A percentile compares a stretch with the other conserved stretches of the same genome.
These are phyloP conservation scores for Claviceps paspali DNA, from an alignment of 2,329 filamentous ascomycete genomes.

Conservation along the genomic window DNA sequence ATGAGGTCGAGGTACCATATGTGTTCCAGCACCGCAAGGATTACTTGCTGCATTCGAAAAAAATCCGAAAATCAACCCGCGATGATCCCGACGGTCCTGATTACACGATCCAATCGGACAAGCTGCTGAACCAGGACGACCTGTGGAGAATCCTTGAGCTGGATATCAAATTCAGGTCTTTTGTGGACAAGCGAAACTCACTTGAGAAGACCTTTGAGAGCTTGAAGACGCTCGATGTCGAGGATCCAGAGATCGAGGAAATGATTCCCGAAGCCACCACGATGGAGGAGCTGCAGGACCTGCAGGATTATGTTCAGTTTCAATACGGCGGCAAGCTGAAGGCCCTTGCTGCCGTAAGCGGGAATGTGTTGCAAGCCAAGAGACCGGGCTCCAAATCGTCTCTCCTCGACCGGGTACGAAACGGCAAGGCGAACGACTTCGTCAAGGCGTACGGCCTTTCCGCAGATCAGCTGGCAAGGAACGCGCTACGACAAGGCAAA, in stretches of 20 bases:
- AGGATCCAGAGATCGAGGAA: constrained; percentile 64
- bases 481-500: constrained; percentile 63
- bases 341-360: constrained; percentile 53
- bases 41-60: constrained; percentile 82
- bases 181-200: constrained; percentile 81
- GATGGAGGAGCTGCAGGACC: constrained; percentile 90
- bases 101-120: constrained; percentile 64
- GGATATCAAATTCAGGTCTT: constrained; percentile 86
- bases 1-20: constrained; percentile 91
- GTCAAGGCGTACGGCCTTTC: constrained; percentile 84
- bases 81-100: constrained; percentile 57
- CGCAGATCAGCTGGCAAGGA: constrained; percentile 76
- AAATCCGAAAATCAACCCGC: constrained; percentile 43
- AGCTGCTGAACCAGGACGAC: constrained; percentile 81
- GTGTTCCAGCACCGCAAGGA: constrained; percentile 98
- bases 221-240: constrained; percentile 46
- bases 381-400: constrained; percentile 72
- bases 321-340: constrained; percentile 75
- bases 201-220: constrained; percentile 67
- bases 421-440: constrained; percentile 63
- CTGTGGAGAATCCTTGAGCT: constrained; percentile 90
- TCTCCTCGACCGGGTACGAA: constrained; percentile 71
- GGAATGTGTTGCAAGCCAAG: constrained; percentile 51
- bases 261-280: constrained; percentile 67
- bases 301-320: constrained; percentile 95